Base-by-base conservation (phyloP, 2,329 filamentous ascomycete species). In the Alternaria incomplexa region DNA sequence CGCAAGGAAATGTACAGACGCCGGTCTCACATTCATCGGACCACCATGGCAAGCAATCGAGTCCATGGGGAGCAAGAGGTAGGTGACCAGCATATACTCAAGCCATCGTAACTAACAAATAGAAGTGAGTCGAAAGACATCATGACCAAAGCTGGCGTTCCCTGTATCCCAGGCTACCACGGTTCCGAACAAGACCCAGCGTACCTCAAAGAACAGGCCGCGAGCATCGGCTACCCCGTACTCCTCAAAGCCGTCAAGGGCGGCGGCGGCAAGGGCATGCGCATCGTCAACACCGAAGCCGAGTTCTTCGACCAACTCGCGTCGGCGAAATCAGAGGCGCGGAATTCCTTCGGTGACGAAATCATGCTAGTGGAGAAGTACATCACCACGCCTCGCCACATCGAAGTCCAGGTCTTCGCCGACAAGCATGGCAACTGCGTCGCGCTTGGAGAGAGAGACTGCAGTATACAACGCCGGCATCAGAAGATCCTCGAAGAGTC, bases 111-210 rank as follows among this genome's bases (percentile, higher is more conserved):
- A 45, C 66, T 73, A 40, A 73, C 61, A 36, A 7, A 6, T 10
- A 15, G 46, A 52, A 87, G 86, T 58, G 86, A 91, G 63, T 96
- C 92, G 56, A 99, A 99, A 81, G 92, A 97, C 77, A 97, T 99
- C 76, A 98, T 99, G 96, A 93, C 88, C 32, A 89, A 89, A 5
- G 95, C 96, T n/a, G 93, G 93, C 9, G 96, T 99, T 4, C 94
- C 94, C 5, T 98, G 96, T 74, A 96, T 99, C 52, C 96, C 96
- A 0, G 96, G 96, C 1, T 99, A 99, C 75, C 96, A 98, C 78
- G 96, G 96, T 17, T 74, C 85, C 1, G 92, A 97, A 56, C 96
- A 99, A 82, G 88, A 91, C 52, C 83, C 86, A 1, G 77, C 81
- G 9, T 84, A 85, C 63, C 82, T 91, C 26, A 86, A 93, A 58